Evolutionary conservation across 1,284 basidiomycete genomes (phyloP).

Genomic region (Sanghuangporus weigelae): DNA sequence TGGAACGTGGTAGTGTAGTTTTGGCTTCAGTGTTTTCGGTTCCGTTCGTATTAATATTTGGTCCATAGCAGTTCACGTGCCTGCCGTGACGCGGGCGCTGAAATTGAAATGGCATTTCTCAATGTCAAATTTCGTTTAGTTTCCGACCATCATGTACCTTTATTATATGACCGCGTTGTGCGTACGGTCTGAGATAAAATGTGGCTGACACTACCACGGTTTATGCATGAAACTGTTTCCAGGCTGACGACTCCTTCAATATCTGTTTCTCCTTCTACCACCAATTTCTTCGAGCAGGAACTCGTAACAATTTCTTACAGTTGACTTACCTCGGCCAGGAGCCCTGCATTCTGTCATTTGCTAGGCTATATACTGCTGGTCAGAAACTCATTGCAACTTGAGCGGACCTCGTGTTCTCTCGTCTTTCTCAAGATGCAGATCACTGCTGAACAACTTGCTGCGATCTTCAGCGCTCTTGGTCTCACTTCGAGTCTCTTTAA

Average conservation of each 20-base stretch:
- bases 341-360: constrained; percentile 1
- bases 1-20: too few relatives aligned
- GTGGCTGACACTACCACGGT: background rate
- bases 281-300: constrained; percentile 7
- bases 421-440: constrained; percentile 21
- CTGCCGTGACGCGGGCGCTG: too few relatives aligned
- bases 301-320: background rate
- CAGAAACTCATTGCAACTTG: background rate
- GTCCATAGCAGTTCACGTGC: too few relatives aligned
- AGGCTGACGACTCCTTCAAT: background rate
- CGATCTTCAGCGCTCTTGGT: constrained; percentile 29
- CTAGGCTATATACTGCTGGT: background rate
- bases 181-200: background rate
- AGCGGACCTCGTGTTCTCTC: background rate
- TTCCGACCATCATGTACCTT: background rate
- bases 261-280: constrained; percentile 1
- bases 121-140: background rate
- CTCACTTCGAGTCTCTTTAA: constrained; percentile 35
- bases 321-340: constrained; percentile 1
- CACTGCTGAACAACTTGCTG: constrained; percentile 24
- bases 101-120: too few relatives aligned
- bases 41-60: too few relatives aligned
- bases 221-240: background rate
- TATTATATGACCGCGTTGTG: background rate
- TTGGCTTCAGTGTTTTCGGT: too few relatives aligned